A percentile compares a stretch with the other conserved stretches of the same genome.
These are phyloP conservation scores for Fusarium pseudocircinatum DNA, from an alignment of 2,329 filamentous ascomycete genomes.

Conservation along the genomic window DNA sequence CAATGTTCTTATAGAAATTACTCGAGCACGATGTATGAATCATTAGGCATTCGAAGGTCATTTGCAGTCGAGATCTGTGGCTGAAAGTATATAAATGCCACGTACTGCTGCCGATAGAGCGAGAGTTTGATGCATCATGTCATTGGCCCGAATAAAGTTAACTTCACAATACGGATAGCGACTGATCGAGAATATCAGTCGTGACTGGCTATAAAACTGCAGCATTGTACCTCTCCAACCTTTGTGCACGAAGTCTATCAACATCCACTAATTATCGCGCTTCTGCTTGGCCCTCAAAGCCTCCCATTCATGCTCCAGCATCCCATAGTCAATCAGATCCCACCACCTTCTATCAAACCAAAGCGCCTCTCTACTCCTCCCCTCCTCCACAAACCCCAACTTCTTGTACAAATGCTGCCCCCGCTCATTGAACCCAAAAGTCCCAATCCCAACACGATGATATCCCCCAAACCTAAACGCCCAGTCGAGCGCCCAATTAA, in stretches of 20 bases:
- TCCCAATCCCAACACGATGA: conserved; percentile 54
- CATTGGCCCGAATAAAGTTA: not conserved
- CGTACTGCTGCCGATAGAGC: not conserved
- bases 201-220: too few relatives aligned
- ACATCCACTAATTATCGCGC: too few relatives aligned
- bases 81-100: too few relatives aligned
- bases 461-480: conserved; percentile 55
- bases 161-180: too few relatives aligned
- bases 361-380: conserved; percentile 52
- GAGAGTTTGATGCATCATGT: not conserved
- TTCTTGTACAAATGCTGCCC: conserved; percentile 55
- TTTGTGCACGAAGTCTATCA: too few relatives aligned
- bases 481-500: conserved; percentile 58
- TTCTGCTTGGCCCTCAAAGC: conserved; percentile 16
- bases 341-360: conserved; percentile 56
- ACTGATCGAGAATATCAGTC: too few relatives aligned
- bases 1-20: too few relatives aligned
- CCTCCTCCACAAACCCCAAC: conserved; percentile 57
- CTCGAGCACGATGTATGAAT: not conserved
- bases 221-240: too few relatives aligned
- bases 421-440: conserved; percentile 54
- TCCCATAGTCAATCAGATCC: conserved; percentile 47
- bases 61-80: not conserved
- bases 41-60: not conserved
- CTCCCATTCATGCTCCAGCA: conserved; percentile 53